Evolutionary conservation across 306 rosid genomes (phyloP), one percentile per base, ranked within the genome.

Genomic region (Urtica urens): DNA sequence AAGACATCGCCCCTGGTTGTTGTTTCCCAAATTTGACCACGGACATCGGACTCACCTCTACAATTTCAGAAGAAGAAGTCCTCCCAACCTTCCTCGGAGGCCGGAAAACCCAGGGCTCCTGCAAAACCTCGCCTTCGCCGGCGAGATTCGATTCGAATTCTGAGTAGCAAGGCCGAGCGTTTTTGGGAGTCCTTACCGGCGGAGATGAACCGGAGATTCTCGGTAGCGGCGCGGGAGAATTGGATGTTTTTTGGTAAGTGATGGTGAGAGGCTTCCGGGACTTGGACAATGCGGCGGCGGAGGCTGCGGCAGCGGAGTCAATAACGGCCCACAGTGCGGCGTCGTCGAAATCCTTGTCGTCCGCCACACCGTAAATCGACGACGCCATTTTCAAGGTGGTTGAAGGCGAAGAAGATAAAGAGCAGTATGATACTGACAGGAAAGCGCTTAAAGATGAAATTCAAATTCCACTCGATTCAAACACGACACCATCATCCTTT

Each of bases 291-390:
- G 61, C 75, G 0, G 85, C 72, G 12, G 81, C 96, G 3, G 93
- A 58, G 43, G n/a, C n/a, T n/a, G n/a, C n/a, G n/a, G n/a, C n/a
- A n/a, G 94, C 93, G 39, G 90, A 76, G 55, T 88, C 96, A 29
- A 88, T 83, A 29, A 88, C 83, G 1, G 93, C 96, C 96, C 96
- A 88, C 23, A 88, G 33, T 26, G 83, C 83, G 1, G 76, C 93
- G 58, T 88, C 96, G 73, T 83, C 96, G 37, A 88, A 77, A 40
- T 87, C 94, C 38, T 78, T 80, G 65, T 88, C 96, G 65, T 83
- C 93, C 31, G 64, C 57, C 53, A 60, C 54, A n/a, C n/a, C n/a
- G n/a, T n/a, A n/a, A n/a, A n/a, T n/a, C n/a, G n/a, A n/a, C n/a
- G n/a, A n/a, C n/a, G n/a, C n/a, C n/a, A n/a, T n/a, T n/a, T n/a